Evolutionary conservation across 768 basidiomycete genomes (phyloP).

Genomic region (Kwoniella heveanensis): DNA sequence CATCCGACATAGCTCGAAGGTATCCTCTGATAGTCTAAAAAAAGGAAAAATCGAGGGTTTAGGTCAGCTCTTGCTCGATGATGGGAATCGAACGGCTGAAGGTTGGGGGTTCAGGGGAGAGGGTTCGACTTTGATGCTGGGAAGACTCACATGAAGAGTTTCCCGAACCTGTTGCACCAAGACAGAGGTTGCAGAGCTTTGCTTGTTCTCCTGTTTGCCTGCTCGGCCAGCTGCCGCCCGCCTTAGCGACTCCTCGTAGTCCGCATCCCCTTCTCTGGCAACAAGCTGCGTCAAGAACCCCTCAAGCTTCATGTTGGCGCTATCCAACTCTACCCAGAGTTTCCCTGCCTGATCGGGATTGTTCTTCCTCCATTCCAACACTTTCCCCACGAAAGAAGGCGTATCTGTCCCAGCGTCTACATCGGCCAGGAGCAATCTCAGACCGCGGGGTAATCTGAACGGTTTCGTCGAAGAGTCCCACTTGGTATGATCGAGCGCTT

Average conservation of each 20-base stretch:
- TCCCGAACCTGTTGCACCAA: constrained; percentile 2
- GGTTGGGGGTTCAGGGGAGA: too few relatives aligned
- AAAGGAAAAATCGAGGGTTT: background rate
- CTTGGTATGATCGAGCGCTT: constrained; percentile 44
- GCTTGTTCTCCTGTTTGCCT: background rate
- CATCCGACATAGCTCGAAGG: constrained; percentile 81
- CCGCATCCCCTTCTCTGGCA: constrained; percentile 23
- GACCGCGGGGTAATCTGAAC: constrained; percentile 80
- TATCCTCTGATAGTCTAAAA: constrained; percentile 67
- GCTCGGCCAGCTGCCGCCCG: background rate
- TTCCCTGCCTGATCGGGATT: constrained; percentile 60
- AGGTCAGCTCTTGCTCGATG: background rate
- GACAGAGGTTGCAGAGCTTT: background rate
- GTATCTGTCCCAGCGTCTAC: constrained; percentile 96
- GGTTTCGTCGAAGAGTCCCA: constrained; percentile 75
- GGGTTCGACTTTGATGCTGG: too few relatives aligned
- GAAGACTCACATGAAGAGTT: constrained; percentile 20
- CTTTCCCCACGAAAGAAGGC: constrained; percentile 87
- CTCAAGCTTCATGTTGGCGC: constrained; percentile 32
- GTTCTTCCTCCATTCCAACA: constrained; percentile 81
- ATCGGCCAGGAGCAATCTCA: constrained; percentile 86
- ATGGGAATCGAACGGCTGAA: background rate
- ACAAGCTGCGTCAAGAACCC: constrained; percentile 28
- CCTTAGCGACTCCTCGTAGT: constrained; percentile 23
- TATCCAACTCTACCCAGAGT: constrained; percentile 34